These are phyloP conservation scores for Fusarium sarcochroum DNA, from an alignment of 2,329 filamentous ascomycete genomes.

Conservation along the genomic window DNA sequence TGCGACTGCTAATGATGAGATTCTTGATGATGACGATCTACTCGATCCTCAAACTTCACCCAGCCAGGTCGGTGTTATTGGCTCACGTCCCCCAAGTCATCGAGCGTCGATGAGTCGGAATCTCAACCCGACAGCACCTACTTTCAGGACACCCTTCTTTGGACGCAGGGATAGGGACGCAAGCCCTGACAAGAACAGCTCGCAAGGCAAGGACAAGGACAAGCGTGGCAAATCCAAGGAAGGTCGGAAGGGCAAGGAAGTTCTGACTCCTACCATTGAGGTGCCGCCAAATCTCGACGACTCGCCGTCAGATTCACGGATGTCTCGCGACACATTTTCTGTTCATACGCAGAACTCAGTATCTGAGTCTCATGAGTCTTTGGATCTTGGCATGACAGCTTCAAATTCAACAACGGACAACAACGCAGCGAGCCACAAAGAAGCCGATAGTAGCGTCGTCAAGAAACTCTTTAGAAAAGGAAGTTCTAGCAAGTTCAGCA, in stretches of 20 bases:
- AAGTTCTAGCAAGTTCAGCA: constrained; percentile 74
- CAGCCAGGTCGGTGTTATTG: constrained; percentile 79
- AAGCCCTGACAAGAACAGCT: constrained; percentile 43
- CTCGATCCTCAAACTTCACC: constrained; percentile 66
- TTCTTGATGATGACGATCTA: constrained; percentile 70
- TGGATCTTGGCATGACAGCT: constrained; percentile 67
- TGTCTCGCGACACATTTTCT: constrained; percentile 70
- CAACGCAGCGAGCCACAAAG: constrained; percentile 59
- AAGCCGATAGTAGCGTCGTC: constrained; percentile 71
- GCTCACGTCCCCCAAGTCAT: constrained; percentile 74
- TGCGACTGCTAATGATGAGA: constrained; percentile 75
- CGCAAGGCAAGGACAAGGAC: constrained; percentile 54
- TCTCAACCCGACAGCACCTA: constrained; percentile 90
- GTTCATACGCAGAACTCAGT: constrained; percentile 71
- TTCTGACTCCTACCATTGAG: constrained; percentile 57
- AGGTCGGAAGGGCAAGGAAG: constrained; percentile 56
- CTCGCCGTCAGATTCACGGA: constrained; percentile 66
- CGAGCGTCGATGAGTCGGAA: constrained; percentile 67
- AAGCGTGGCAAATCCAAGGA: constrained; percentile 53
- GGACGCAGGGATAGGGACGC: constrained; percentile 58
- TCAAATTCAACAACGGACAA: constrained; percentile 72
- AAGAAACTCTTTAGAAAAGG: constrained; percentile 75
- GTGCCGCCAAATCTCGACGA: constrained; percentile 57
- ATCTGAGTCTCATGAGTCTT: constrained; percentile 72
- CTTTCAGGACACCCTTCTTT: constrained; percentile 83